Evolutionary conservation across 2,329 filamentous ascomycete genomes (phyloP).

Genomic region (Lasiodiplodia citricola): DNA sequence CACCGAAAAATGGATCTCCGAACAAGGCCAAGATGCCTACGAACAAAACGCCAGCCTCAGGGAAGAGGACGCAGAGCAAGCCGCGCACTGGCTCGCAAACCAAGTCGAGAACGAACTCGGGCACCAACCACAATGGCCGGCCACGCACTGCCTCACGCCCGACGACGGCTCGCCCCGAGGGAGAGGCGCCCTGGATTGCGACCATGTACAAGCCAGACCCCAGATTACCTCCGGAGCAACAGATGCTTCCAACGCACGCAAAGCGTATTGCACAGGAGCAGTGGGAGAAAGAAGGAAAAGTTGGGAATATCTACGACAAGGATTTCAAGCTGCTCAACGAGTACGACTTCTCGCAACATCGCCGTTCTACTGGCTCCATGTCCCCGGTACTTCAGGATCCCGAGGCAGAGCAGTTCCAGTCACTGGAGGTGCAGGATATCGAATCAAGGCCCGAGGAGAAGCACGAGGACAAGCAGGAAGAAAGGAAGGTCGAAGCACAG

Average conservation of each 20-base stretch:
- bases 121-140: slow-evolving; percentile 40
- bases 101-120: slow-evolving; percentile 27
- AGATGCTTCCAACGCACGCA: slow-evolving; percentile 92
- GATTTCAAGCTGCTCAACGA: slow-evolving; percentile 82
- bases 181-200: slow-evolving; percentile 93
- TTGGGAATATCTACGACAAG: slow-evolving; percentile 83
- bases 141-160: slow-evolving; percentile 63
- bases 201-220: slow-evolving; percentile 96
- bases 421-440: background rate
- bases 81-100: slow-evolving; percentile 31
- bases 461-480: background rate
- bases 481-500: background rate
- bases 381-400: slow-evolving; percentile 33
- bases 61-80: slow-evolving; percentile 39
- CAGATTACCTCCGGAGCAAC: slow-evolving; percentile 89
- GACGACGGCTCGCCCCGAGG: slow-evolving; percentile 77
- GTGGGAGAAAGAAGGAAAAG: slow-evolving; percentile 91
- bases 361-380: slow-evolving; percentile 4
- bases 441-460: background rate
- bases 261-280: slow-evolving; percentile 90
- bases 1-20: slow-evolving; percentile 35
- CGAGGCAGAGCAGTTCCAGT: slow-evolving; percentile 34
- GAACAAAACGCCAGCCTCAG: slow-evolving; percentile 44
- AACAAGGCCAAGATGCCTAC: slow-evolving; percentile 48
- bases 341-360: slow-evolving; percentile 53